A percentile compares a stretch with the other conserved stretches of the same genome.
These are phyloP conservation scores for Geotrichum fermentans DNA, from an alignment of 1,139 yeast genomes.

Conservation along the genomic window DNA sequence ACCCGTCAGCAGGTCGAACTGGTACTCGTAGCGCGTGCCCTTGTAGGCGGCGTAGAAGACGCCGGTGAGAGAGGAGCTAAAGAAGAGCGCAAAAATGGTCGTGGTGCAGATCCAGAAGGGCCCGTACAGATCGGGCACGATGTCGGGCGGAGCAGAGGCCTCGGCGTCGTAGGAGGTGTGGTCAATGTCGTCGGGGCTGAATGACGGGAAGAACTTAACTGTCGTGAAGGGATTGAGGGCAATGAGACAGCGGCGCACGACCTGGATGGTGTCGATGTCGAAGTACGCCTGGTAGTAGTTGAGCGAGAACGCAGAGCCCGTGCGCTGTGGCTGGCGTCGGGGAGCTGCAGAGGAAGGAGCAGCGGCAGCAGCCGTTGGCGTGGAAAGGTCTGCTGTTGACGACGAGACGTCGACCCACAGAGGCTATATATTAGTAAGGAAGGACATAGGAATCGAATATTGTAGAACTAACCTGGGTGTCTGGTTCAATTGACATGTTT, in stretches of 20 bases:
- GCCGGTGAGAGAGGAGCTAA: slow-evolving; percentile 63
- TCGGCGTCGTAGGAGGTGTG: slow-evolving; percentile 31
- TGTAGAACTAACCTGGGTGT: slow-evolving; percentile 5
- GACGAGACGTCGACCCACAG: slow-evolving; percentile 7
- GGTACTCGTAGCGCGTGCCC: slow-evolving; percentile 49
- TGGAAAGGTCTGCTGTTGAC: too few species aligned
- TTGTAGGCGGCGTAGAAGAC: slow-evolving; percentile 43
- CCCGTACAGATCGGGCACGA: slow-evolving; percentile 63
- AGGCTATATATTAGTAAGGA: slow-evolving; percentile 1
- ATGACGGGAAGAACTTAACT: slow-evolving; percentile 21
- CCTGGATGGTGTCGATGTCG: slow-evolving; percentile 60
- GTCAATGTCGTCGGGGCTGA: slow-evolving; percentile 33
- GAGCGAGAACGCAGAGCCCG: slow-evolving; percentile 44
- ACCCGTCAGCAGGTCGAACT: slow-evolving; percentile 57
- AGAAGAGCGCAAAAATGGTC: slow-evolving; percentile 64
- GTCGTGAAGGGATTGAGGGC: slow-evolving; percentile 38
- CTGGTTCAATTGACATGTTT: slow-evolving; percentile 15
- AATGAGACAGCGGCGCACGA: slow-evolving; percentile 37
- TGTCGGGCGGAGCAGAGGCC: slow-evolving; percentile 32
- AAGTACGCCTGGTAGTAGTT: slow-evolving; percentile 56
- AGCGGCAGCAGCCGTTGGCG: not conserved
- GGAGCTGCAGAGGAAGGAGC: not conserved
- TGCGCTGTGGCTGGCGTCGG: not conserved
- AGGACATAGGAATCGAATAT: not conserved
- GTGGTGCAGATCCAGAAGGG: slow-evolving; percentile 84